Evolutionary conservation across 163 green algal genomes (phyloP).

Genomic region (Chlorella variabilis): DNA sequence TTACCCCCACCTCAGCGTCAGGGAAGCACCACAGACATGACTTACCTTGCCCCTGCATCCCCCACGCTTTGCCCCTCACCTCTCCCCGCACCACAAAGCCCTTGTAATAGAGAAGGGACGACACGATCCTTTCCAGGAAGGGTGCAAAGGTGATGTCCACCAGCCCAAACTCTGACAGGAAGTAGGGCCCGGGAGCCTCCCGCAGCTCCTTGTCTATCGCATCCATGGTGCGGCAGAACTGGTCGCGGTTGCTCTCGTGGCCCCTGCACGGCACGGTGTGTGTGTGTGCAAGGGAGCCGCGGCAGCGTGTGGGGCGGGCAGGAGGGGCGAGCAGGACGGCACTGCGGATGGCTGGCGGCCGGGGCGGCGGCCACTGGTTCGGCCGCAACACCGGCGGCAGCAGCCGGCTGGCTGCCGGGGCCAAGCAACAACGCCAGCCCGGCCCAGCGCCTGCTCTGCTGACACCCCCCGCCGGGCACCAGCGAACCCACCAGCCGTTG

Average conservation of each 20-base stretch:
- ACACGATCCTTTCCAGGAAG: conserved; percentile 92
- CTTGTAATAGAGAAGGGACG: conserved; percentile 94
- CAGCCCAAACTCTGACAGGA: conserved; percentile 85
- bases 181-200: conserved; percentile 73
- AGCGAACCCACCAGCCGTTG: conserved; percentile 49
- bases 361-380: no score
- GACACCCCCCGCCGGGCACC: no score
- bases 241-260: conserved; percentile 50
- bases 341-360: no score
- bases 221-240: conserved; percentile 72
- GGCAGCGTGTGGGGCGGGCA: not conserved
- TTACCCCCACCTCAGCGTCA: no score
- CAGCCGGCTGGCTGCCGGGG: no score
- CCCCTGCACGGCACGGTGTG: conserved; percentile 59
- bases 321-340: not conserved
- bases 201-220: conserved; percentile 68
- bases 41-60: no score
- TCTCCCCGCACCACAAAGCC: conserved; percentile 57
- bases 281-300: no score
- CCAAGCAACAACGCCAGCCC: no score
- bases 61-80: no score
- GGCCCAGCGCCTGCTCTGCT: no score
- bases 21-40: no score
- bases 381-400: no score
- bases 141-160: conserved; percentile 92